A percentile compares a stretch with the other conserved stretches of the same genome.
phyloP scores from a whole-genome alignment of 768 basidiomycete species.

The Auricularia heimuer region DNA sequence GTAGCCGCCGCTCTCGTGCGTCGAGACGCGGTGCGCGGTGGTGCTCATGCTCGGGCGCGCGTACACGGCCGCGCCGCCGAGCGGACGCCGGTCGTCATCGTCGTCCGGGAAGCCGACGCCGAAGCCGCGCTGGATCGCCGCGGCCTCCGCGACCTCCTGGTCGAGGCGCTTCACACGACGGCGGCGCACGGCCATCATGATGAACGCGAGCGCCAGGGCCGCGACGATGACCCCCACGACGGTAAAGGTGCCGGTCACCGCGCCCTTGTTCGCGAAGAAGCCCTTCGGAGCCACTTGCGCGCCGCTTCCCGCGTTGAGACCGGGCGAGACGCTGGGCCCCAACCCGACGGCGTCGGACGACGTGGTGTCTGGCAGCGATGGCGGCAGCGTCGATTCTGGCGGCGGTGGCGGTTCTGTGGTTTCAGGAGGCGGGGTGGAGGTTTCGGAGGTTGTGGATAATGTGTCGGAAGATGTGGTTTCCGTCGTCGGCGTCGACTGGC shows the following conservation, averaged over 20 bases:
- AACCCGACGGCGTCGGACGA: neutral
- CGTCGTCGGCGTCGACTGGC: neutral
- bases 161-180: slow-evolving; percentile 58
- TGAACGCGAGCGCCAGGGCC: slow-evolving; percentile 38
- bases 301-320: neutral
- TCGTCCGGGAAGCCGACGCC: neutral
- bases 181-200: slow-evolving; percentile 47
- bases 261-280: slow-evolving; percentile 64
- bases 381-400: neutral
- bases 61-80: neutral
- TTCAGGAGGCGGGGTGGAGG: neutral
- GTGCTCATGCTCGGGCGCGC: neutral
- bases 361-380: neutral
- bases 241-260: slow-evolving; percentile 62
- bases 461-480: neutral
- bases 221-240: slow-evolving; percentile 56
- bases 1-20: neutral
- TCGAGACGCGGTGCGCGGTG: neutral
- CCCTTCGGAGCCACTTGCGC: slow-evolving; percentile 14
- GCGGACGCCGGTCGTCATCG: neutral
- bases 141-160: slow-evolving; percentile 63
- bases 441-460: neutral
- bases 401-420: neutral
- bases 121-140: slow-evolving; percentile 22
- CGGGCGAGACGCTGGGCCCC: neutral